These are phyloP conservation scores for Hypericum perforatum DNA, from an alignment of 345 rosid species.

Conservation along the genomic window DNA sequence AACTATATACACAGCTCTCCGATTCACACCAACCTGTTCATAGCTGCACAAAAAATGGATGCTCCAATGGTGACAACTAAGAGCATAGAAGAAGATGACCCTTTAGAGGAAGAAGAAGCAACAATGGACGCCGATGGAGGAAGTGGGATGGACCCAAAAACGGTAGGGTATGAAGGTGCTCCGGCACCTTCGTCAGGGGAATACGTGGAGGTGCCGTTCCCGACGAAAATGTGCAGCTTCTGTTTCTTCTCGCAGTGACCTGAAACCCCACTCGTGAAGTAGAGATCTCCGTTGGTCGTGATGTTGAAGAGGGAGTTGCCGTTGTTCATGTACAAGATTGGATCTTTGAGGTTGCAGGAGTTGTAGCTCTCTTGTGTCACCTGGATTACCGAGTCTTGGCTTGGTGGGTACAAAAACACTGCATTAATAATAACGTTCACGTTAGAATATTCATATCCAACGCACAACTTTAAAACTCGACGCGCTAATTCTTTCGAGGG, in stretches of 20 bases:
- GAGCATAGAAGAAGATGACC: not conserved
- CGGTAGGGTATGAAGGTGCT: conserved; percentile 60
- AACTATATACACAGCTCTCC: too few relatives aligned
- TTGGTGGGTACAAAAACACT: conserved; percentile 98
- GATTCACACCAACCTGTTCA: not conserved
- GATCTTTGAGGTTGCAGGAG: conserved; percentile 70
- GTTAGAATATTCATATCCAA: too few relatives aligned
- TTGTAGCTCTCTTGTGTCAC: conserved; percentile 47
- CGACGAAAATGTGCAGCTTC: conserved; percentile 62
- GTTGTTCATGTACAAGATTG: conserved; percentile 73
- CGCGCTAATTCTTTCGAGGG: too few relatives aligned
- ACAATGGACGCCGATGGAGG: conserved; percentile 24
- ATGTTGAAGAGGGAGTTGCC: conserved; percentile 92
- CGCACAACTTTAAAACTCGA: too few relatives aligned
- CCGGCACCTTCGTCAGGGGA: conserved; percentile 41
- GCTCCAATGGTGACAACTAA: not conserved
- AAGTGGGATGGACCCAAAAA: conserved; percentile 63
- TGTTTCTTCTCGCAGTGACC: conserved; percentile 85
- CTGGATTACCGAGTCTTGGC: conserved; percentile 88
- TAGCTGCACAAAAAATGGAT: not conserved
- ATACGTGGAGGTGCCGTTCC: conserved; percentile 35
- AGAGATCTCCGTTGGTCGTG: conserved; percentile 48
- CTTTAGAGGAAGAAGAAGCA: conserved; percentile 17
- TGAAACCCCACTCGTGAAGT: conserved; percentile 71
- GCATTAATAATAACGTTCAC: not conserved